Evolutionary conservation across 176 grass and related monocot species (phyloP).

Genomic region (Juncus effusus): DNA sequence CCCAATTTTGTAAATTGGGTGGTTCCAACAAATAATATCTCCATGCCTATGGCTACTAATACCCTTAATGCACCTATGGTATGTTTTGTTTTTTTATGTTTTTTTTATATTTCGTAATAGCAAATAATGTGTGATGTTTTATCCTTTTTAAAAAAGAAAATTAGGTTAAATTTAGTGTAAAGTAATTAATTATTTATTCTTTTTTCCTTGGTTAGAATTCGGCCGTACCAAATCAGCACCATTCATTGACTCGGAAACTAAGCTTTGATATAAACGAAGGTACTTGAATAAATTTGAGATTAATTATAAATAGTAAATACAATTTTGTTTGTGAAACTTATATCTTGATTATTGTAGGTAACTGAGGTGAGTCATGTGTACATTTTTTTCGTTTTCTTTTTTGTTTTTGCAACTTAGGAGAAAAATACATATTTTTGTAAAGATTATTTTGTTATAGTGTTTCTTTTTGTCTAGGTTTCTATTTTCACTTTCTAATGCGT

Average conservation of each 20-base stretch:
- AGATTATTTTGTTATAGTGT: no score
- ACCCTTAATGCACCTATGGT: conserved; percentile 28
- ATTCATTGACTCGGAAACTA: conserved; percentile 28
- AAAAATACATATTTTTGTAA: no score
- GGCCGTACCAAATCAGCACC: conserved; percentile 21
- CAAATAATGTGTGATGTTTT: conserved; percentile 7
- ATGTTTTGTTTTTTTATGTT: neutral
- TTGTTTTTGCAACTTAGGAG: no score
- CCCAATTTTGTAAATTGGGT: conserved; percentile 39
- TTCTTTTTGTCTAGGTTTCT: no score
- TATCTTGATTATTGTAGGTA: conserved; percentile 12
- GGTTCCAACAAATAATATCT: conserved; percentile 28
- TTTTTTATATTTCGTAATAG: neutral
- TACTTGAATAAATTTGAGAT: neutral
- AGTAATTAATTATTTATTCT: neutral
- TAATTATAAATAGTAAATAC: neutral
- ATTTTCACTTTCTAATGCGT: no score
- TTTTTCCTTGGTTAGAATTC: conserved; percentile 19
- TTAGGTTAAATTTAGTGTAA: no score
- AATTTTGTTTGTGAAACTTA: conserved; percentile 13
- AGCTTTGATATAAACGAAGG: conserved; percentile 52
- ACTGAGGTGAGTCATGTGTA: conserved; percentile 3
- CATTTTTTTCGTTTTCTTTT: no score
- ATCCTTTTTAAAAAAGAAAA: no score
- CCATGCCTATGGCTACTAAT: conserved; percentile 20